Base-by-base conservation (phyloP, 1,139 yeast genomes). In the Taiozyma sp. region DNA sequence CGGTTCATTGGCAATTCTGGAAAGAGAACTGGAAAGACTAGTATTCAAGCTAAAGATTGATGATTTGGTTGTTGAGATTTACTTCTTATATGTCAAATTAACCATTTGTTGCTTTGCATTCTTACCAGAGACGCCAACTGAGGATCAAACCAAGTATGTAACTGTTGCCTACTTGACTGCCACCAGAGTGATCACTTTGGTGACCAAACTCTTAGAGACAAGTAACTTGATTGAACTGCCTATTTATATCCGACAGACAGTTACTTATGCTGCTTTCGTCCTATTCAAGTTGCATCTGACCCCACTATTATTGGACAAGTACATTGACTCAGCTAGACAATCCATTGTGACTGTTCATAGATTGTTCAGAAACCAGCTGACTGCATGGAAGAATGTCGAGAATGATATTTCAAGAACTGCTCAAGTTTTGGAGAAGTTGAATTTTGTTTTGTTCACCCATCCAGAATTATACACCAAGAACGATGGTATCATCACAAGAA, bases 381-480 rank as follows among this genome's bases (percentile, higher is more conserved):
- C 93, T 3, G 91, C 96, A 10, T 91, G 98, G 98, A 67, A 71
- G 32, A 88, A 85, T 58, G 88, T 90, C 47, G 90, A 88, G 58
- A 90, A 89, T 68, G 98, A 90, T 67, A 87, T 90, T 40, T 85
- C 95, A 3, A 77, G 98, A 65, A 88, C 95, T 0, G 97, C 97
- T 2, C 88, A 88, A 59, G 95, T 90, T n/a, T 73, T 91, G 59
- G 98, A 91, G 61, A 89, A 89, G 64, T 75, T 90, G 60, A 91
- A 91, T 62, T 86, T 88, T 65, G 97, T 88, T 10, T 75, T 91
- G 47, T 85, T 87, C 54, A 87, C 95, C 0, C 90, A 88, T 62
- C 97, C 98, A 0, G 93, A 89, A 52, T 74, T 91, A 14, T 85
- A 88, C 62, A 76, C 81, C 2, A 80, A 79, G 47, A 73, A 78